Evolutionary conservation across 805 yeast species (phyloP).

Genomic region (Yarrowia sp.): DNA sequence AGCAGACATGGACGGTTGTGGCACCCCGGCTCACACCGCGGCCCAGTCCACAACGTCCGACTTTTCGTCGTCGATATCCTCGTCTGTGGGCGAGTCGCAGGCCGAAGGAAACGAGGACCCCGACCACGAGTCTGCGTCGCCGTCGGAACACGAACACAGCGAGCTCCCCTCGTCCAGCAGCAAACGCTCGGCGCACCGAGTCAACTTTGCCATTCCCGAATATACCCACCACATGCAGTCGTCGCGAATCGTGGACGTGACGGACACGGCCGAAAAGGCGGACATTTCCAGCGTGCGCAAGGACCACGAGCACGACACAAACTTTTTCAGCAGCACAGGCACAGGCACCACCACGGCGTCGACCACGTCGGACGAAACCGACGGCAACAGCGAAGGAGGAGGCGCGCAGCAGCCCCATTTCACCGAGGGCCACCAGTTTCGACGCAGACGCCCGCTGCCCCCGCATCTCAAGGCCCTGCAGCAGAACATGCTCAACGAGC

Average conservation of each 20-base stretch:
- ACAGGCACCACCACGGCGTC: slow-evolving; percentile 9
- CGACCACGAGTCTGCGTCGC: not conserved
- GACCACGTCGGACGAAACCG: slow-evolving; percentile 1
- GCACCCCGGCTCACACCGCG: not conserved
- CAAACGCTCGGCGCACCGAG: not conserved
- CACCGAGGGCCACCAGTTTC: not conserved
- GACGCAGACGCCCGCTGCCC: slow-evolving; percentile 16
- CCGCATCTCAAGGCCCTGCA: slow-evolving; percentile 32
- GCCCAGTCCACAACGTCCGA: not conserved
- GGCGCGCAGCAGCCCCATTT: not conserved
- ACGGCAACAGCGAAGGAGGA: not conserved
- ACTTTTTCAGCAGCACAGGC: slow-evolving; percentile 15
- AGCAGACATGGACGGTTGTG: not conserved
- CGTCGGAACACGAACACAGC: slow-evolving; percentile 2
- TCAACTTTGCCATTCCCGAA: slow-evolving; percentile 1
- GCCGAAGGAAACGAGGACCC: too few relatives aligned
- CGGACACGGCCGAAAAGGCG: slow-evolving; percentile 18
- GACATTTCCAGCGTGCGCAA: slow-evolving; percentile 21
- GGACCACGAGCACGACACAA: not conserved
- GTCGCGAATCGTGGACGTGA: slow-evolving; percentile 18
- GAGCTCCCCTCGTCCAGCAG: too few relatives aligned
- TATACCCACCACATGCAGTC: not conserved
- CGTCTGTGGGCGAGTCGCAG: not conserved
- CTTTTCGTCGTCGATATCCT: not conserved
- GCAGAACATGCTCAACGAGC: slow-evolving; percentile 25